These are phyloP conservation scores for Neofusicoccum umdonicola DNA, from an alignment of 2,329 filamentous ascomycete species.

Conservation along the genomic window DNA sequence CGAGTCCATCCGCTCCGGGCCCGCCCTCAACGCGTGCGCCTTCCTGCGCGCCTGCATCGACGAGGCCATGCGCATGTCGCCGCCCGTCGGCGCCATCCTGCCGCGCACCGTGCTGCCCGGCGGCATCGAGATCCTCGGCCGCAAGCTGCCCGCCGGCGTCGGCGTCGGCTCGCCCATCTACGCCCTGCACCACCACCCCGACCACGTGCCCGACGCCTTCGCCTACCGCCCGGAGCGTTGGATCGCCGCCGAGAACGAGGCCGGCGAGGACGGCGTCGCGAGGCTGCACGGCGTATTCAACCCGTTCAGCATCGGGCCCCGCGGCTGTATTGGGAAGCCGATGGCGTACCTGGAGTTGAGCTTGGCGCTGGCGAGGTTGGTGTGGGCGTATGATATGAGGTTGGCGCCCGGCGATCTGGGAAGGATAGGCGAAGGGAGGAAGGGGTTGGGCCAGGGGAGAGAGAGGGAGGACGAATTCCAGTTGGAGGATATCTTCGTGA, in stretches of 20 bases:
- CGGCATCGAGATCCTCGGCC: constrained; percentile 26
- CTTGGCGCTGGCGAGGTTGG: constrained; percentile 58
- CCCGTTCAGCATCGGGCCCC: constrained; percentile 68
- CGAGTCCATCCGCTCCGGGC: constrained; percentile 39
- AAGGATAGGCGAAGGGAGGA: neutral
- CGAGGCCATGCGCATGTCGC: constrained; percentile 40
- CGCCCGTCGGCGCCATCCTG: constrained; percentile 40
- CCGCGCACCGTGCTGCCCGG: constrained; percentile 36
- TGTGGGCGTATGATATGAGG: constrained; percentile 60
- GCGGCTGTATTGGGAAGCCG: constrained; percentile 71
- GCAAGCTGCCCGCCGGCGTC: constrained; percentile 33
- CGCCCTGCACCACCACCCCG: constrained; percentile 39
- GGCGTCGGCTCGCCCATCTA: constrained; percentile 42
- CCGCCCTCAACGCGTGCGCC: constrained; percentile 32
- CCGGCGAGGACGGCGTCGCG: neutral
- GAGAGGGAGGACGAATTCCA: neutral
- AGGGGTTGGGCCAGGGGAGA: neutral
- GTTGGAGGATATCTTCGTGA: constrained; percentile 2
- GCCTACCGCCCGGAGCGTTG: constrained; percentile 30
- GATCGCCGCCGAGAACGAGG: neutral
- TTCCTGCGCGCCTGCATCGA: constrained; percentile 42
- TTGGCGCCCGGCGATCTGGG: neutral
- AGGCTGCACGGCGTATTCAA: constrained; percentile 52
- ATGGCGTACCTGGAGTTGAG: constrained; percentile 67
- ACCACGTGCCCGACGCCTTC: constrained; percentile 39